Evolutionary conservation across 179 eudicot genomes (phyloP).

Genomic region (Camellia oleifera): DNA sequence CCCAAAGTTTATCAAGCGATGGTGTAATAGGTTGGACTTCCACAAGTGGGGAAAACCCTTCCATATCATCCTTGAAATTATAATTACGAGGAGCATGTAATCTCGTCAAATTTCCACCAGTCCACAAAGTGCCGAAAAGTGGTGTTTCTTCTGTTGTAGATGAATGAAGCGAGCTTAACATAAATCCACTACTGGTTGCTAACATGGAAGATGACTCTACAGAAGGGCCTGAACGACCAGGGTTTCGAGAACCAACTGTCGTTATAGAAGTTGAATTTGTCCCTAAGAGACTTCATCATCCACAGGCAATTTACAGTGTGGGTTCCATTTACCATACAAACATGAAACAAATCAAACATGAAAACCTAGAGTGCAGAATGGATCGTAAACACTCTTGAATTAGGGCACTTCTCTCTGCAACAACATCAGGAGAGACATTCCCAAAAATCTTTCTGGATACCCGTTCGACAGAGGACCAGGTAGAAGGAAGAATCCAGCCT

Average conservation of each 20-base stretch:
- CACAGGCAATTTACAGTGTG: neutral
- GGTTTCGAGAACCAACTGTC: slow-evolving; percentile 46
- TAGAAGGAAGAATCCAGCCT: no score
- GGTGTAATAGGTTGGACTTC: slow-evolving; percentile 91
- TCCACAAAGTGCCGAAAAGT: slow-evolving; percentile 36
- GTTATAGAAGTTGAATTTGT: slow-evolving; percentile 34
- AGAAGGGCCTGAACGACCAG: slow-evolving; percentile 41
- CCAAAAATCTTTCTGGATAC: no score
- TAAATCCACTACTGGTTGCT: slow-evolving; percentile 33
- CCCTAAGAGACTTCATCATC: neutral
- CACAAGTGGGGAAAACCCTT: slow-evolving; percentile 84
- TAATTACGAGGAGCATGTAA: slow-evolving; percentile 66
- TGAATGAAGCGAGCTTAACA: slow-evolving; percentile 31
- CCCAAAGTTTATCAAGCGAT: slow-evolving; percentile 72
- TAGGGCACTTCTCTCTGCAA: no score
- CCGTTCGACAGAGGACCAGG: no score
- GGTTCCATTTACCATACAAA: slow-evolving; percentile 14
- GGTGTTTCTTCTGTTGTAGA: slow-evolving; percentile 63
- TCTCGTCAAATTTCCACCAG: slow-evolving; percentile 64
- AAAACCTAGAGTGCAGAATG: no score
- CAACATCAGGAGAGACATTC: no score
- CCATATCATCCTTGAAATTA: slow-evolving; percentile 91
- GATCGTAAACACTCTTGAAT: no score
- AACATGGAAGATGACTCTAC: slow-evolving; percentile 41
- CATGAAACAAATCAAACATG: neutral